A percentile compares a stretch with the other conserved stretches of the same genome.
These are phyloP conservation scores for Noccaea caerulescens DNA, from an alignment of 345 rosid species.

Conservation along the genomic window DNA sequence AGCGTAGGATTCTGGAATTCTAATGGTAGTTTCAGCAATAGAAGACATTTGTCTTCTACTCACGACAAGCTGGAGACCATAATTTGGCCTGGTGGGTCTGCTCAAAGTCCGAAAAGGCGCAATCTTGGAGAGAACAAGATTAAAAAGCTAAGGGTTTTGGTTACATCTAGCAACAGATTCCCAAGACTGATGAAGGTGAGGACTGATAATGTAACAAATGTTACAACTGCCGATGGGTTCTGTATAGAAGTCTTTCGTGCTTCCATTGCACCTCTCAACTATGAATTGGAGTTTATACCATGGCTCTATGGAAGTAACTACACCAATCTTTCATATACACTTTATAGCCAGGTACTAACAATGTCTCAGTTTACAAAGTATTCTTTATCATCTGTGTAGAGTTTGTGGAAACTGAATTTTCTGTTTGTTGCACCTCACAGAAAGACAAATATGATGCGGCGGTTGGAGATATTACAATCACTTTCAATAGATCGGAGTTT, in stretches of 20 bases:
- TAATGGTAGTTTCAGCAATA: conserved; percentile 35
- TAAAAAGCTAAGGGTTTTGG: conserved; percentile 43
- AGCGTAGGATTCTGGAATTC: conserved; percentile 45
- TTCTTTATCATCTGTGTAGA: not conserved
- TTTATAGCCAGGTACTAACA: conserved; percentile 33
- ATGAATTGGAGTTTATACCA: conserved; percentile 32
- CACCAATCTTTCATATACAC: conserved; percentile 26
- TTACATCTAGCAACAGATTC: conserved; percentile 45
- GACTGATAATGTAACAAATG: conserved; percentile 28
- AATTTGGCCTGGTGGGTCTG: conserved; percentile 51
- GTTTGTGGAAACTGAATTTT: not conserved
- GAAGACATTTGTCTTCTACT: conserved; percentile 26
- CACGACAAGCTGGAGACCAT: conserved; percentile 30
- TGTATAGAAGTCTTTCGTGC: conserved; percentile 39
- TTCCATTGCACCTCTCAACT: conserved; percentile 31
- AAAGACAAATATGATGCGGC: conserved; percentile 51
- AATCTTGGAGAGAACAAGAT: not conserved
- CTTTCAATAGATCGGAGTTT: conserved; percentile 37
- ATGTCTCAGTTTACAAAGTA: not conserved
- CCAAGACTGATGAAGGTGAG: conserved; percentile 24
- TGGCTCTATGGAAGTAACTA: conserved; percentile 36
- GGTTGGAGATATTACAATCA: conserved; percentile 56
- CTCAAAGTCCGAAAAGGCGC: conserved; percentile 29
- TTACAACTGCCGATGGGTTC: conserved; percentile 4
- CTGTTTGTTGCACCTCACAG: conserved; percentile 12